Evolutionary conservation across 1,284 basidiomycete genomes (phyloP), one percentile per base, ranked within the genome.

Genomic region (Puccinia horiana): DNA sequence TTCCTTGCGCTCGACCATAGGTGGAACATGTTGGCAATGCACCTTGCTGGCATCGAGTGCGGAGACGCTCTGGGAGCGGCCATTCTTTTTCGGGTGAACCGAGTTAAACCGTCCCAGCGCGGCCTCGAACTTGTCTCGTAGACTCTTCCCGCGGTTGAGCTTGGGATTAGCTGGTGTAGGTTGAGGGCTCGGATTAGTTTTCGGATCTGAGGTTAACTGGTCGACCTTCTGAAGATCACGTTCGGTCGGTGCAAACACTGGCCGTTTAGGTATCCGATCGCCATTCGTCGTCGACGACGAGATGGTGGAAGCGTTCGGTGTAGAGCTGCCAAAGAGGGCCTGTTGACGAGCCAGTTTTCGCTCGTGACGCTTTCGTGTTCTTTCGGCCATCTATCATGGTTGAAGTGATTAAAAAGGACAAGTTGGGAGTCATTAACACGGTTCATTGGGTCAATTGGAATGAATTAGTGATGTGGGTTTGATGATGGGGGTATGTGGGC

Each of bases 371-470:
- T 56, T 72, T 23, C 49, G 42, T 16, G 63, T n/a, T 44, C 78
- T 52, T 40, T 81, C 78, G 69, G 65, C 78, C 78, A 81, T 81
- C 78, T 81, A 37, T 8, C 18, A 32, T 11, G 56, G 11, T 67
- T 0, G n/a, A 32, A 67, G 32, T 32, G n/a, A 42, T 44, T 72
- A 14, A 61, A 9, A 1, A 9, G 8, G 20, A 61, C 23, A 26
- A 58, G 52, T 26, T 42, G 26, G 8, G 44, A 44, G 47, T 20
- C 9, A 2, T 6, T 11, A 65, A 6, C 23, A 65, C 3, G 23
- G 44, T 35, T 35, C 23, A 52, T 76, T 40, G 54, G 16, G 35
- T 14, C 52, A 37, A 58, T 29, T 0, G 32, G 9, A 49, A 47
- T 20, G 20, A 37, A 54, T 61, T 20, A 35, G n/a, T 37, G 35